Evolutionary conservation across 306 rosid species (phyloP).

Genomic region (Prosopis cineraria): DNA sequence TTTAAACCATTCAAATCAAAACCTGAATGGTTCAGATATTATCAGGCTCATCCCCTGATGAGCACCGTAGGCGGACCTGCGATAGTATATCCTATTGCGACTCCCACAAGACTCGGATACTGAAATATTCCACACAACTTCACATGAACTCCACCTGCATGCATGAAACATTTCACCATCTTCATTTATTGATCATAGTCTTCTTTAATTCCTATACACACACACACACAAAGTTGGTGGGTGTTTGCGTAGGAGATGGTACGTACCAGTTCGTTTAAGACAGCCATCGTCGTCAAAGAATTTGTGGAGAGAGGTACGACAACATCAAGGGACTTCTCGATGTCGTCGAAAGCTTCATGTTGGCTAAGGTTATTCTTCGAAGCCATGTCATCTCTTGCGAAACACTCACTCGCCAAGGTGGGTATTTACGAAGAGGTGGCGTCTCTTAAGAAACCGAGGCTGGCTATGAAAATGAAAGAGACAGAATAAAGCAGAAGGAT

Average conservation of each 20-base stretch:
- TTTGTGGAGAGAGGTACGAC: background rate
- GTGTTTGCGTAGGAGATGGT: no score
- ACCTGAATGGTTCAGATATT: no score
- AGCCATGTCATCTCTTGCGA: background rate
- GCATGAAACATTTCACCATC: background rate
- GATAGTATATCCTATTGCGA: slow-evolving; percentile 57
- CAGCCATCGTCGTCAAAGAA: background rate
- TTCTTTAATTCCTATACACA: no score
- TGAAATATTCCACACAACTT: slow-evolving; percentile 46
- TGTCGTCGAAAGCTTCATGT: slow-evolving; percentile 17
- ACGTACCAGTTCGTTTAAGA: background rate
- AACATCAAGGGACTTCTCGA: slow-evolving; percentile 15
- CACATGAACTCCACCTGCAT: slow-evolving; percentile 42
- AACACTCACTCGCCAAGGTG: background rate
- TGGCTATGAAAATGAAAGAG: no score
- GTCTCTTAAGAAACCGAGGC: no score
- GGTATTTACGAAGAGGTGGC: no score
- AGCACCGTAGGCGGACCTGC: no score
- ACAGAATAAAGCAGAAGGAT: no score
- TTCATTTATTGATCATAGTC: background rate
- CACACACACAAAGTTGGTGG: background rate
- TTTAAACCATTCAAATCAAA: no score
- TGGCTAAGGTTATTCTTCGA: background rate
- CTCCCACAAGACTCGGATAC: slow-evolving; percentile 42
- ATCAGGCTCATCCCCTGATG: no score